These are phyloP conservation scores for Cicer yamashitae DNA, from an alignment of 306 rosid species.

Conservation along the genomic window DNA sequence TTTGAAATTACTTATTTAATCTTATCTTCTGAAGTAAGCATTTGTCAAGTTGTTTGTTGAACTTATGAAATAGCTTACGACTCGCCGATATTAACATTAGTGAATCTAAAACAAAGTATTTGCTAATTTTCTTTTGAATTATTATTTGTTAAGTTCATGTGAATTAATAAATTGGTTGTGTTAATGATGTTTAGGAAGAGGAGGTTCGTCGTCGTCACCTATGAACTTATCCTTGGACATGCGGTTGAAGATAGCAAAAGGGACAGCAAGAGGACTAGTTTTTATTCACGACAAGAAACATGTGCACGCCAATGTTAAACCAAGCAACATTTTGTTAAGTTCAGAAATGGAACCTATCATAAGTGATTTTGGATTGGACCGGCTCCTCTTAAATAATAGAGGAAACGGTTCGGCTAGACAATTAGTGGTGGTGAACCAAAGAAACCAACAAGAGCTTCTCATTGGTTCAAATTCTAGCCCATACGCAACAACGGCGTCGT, in stretches of 20 bases:
- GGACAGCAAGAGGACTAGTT: constrained; percentile 73
- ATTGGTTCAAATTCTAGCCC: constrained; percentile 52
- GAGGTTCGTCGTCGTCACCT: constrained; percentile 64
- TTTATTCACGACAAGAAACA: constrained; percentile 89
- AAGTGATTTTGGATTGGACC: constrained; percentile 74
- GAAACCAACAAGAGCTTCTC: constrained; percentile 31
- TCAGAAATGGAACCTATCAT: constrained; percentile 75
- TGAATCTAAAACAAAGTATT: not conserved
- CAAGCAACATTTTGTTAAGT: constrained; percentile 72
- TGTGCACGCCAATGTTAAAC: constrained; percentile 81
- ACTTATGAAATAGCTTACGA: no score
- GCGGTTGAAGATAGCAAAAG: constrained; percentile 79
- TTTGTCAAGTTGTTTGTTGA: no score
- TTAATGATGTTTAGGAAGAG: constrained; percentile 60
- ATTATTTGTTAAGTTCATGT: not conserved
- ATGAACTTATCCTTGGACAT: constrained; percentile 57
- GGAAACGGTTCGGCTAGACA: constrained; percentile 55
- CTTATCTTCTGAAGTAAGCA: no score
- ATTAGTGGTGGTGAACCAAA: constrained; percentile 53
- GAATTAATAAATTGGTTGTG: not conserved
- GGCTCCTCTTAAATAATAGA: constrained; percentile 53
- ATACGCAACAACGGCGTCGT: constrained; percentile 11
- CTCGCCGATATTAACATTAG: no score
- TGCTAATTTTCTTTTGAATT: not conserved
- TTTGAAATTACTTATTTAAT: no score